Evolutionary conservation across 345 rosid genomes (phyloP).

Genomic region (Gossypioides kirkii): DNA sequence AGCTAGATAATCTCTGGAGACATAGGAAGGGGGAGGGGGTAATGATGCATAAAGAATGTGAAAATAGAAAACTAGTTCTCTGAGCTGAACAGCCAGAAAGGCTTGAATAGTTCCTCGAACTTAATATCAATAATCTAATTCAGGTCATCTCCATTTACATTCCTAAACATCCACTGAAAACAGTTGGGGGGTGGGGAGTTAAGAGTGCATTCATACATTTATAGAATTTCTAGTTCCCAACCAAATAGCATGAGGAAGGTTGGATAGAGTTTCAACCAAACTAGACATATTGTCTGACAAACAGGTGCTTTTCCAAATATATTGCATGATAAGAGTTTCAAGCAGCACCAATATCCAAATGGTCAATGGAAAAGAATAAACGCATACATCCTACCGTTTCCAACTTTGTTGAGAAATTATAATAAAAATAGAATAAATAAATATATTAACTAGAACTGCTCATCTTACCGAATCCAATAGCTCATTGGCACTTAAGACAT

Average conservation of each 20-base stretch:
- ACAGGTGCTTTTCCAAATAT: background rate
- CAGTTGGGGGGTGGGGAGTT: no score
- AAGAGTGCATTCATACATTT: background rate
- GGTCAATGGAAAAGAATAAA: background rate
- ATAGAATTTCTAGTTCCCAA: background rate
- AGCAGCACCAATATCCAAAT: background rate
- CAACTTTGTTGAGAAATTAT: background rate
- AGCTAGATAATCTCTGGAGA: background rate
- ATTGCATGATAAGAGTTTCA: background rate
- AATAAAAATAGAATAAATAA: background rate
- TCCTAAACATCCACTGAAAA: background rate
- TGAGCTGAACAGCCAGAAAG: background rate
- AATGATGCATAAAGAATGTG: background rate
- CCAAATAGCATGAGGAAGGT: background rate
- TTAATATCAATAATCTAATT: background rate
- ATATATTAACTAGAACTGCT: background rate
- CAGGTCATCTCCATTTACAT: background rate
- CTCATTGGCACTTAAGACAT: conserved; percentile 66
- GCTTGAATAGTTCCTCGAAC: conserved; percentile 2
- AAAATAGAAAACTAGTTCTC: background rate
- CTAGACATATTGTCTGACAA: background rate
- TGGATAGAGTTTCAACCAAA: background rate
- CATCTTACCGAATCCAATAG: conserved; percentile 75
- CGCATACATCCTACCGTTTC: background rate
- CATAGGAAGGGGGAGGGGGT: background rate